Percentiles rank a stretch among this genome's conserved stretches.
Evolutionary conservation across 148 eudicot species (phyloP).

Genomic region (Diospyros kaki): DNA sequence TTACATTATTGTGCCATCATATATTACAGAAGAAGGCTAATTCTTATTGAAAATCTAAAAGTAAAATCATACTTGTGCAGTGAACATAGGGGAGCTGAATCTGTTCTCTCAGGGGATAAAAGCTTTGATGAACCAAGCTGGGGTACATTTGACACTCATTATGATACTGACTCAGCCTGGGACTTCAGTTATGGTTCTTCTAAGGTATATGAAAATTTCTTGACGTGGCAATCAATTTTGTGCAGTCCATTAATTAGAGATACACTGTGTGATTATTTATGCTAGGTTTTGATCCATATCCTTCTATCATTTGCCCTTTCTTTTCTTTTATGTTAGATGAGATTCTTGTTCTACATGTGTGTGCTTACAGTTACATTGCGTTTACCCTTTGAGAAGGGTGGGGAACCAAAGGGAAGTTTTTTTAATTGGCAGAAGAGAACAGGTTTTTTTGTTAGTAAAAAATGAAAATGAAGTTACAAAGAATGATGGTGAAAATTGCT

Average conservation of each 20-base stretch:
- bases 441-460: no score
- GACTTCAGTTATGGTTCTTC: constrained; percentile 31
- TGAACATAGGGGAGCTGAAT: constrained; percentile 47
- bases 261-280: not conserved
- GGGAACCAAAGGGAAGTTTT: not conserved
- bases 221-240: not conserved
- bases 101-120: constrained; percentile 55
- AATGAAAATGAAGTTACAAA: not conserved
- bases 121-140: constrained; percentile 58
- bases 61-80: constrained; percentile 33
- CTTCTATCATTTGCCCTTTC: not conserved
- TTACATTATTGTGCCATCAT: not conserved
- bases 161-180: constrained; percentile 62
- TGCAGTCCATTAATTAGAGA: constrained; percentile 5
- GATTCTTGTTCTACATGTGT: not conserved
- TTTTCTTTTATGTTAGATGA: constrained; percentile 5
- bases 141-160: constrained; percentile 61
- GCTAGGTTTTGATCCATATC: not conserved
- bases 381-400: not conserved
- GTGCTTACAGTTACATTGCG: not conserved
- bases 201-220: constrained; percentile 42
- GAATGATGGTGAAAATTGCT: not conserved
- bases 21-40: not conserved
- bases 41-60: no score
- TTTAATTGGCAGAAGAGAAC: no score